These are phyloP conservation scores for Gaertneriomyces semiglobifer DNA, from an alignment of 192 early-diverging fungal genomes.

Conservation along the genomic window DNA sequence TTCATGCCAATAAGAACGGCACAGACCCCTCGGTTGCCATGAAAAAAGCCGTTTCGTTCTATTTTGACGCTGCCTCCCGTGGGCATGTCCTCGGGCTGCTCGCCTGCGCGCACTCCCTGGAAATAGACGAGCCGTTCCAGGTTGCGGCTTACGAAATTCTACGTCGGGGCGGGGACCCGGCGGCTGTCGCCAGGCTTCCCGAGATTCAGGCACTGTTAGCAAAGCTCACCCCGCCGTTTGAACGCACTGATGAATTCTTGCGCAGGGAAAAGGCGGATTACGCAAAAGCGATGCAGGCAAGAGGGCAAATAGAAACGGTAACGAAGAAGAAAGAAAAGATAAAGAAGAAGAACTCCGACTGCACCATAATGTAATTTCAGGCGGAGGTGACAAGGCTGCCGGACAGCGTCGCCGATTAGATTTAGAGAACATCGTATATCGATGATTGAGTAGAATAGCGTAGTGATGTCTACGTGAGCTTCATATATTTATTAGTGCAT, in stretches of 20 bases:
- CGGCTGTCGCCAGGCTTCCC: background rate
- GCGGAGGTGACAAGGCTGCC: no score
- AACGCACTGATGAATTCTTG: background rate
- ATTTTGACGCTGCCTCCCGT: background rate
- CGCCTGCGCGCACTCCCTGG: constrained; percentile 1
- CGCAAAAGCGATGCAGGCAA: background rate
- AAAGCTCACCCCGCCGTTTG: constrained; percentile 1
- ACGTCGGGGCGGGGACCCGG: background rate
- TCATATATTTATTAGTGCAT: no score
- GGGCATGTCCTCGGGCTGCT: constrained; percentile 11
- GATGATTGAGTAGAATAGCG: no score
- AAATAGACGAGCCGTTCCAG: constrained; percentile 1
- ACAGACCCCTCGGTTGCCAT: background rate
- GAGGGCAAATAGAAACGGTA: background rate
- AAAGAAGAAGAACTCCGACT: no score
- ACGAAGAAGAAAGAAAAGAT: no score
- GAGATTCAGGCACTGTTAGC: background rate
- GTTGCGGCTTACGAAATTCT: constrained; percentile 5
- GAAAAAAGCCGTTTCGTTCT: constrained; percentile 1
- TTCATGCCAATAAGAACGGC: background rate
- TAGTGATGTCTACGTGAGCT: no score
- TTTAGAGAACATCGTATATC: no score
- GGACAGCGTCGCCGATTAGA: no score
- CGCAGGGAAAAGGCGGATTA: constrained; percentile 11
- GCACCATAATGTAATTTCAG: no score